phyloP scores from a whole-genome alignment of 2,329 filamentous ascomycete genomes.

The Colletotrichum cuscutae region DNA sequence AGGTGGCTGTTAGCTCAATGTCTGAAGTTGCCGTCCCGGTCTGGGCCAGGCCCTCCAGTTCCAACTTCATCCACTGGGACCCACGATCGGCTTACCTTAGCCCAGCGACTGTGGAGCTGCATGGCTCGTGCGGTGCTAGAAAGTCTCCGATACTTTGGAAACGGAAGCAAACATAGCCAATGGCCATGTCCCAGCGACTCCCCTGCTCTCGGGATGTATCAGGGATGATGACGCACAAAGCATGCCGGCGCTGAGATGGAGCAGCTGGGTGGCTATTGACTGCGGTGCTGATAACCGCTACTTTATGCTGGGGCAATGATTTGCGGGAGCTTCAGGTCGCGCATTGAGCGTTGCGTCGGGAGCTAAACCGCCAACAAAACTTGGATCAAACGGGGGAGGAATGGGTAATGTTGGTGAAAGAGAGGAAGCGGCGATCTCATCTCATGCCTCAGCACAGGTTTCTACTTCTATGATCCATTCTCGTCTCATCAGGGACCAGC shows the following conservation, averaged over 20 bases:
- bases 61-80: neutral
- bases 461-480: neutral
- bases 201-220: conserved; percentile 15
- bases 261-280: conserved; percentile 1
- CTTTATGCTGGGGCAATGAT: neutral
- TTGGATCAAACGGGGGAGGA: neutral
- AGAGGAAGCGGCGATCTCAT: conserved; percentile 7
- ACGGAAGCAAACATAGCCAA: conserved; percentile 3
- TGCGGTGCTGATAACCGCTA: conserved; percentile 22
- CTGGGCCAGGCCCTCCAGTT: conserved; percentile 4
- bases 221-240: conserved; percentile 33
- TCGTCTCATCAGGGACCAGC: neutral
- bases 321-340: neutral
- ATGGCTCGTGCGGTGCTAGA: conserved; percentile 19
- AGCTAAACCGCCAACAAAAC: neutral
- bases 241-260: conserved; percentile 18
- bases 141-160: conserved; percentile 33
- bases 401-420: neutral
- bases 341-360: neutral
- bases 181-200: conserved; percentile 31
- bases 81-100: neutral
- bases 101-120: conserved; percentile 8
- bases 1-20: conserved; percentile 7
- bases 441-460: conserved; percentile 6
- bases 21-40: conserved; percentile 7